phyloP scores from a whole-genome alignment of 1,284 basidiomycete genomes.

The Sporisorium scitamineum region DNA sequence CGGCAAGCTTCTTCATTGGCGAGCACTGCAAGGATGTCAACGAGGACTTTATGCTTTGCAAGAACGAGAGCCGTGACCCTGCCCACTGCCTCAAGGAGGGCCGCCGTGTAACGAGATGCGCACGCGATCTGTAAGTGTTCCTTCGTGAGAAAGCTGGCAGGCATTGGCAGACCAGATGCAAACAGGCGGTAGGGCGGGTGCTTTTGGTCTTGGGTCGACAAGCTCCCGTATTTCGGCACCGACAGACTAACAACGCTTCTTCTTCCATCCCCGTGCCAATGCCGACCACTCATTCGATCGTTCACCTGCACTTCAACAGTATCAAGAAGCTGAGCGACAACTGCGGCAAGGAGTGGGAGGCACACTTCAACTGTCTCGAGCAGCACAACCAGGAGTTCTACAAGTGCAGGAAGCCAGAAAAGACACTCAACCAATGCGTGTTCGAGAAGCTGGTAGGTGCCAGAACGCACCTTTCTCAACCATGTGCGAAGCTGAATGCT shows the following conservation, averaged over 20 bases:
- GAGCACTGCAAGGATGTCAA: conserved; percentile 96
- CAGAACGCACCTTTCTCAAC: not conserved
- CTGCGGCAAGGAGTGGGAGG: conserved; percentile 88
- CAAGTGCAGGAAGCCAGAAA: conserved; percentile 89
- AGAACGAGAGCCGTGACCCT: conserved; percentile 88
- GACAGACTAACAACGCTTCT: not conserved
- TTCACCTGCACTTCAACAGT: conserved; percentile 71
- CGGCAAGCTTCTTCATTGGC: conserved; percentile 96
- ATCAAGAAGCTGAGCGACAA: conserved; percentile 93
- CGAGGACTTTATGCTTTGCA: conserved; percentile 99
- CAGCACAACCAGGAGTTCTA: conserved; percentile 96
- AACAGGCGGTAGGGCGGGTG: not conserved
- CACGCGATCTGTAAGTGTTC: conserved; percentile 84
- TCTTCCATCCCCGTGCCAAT: not conserved
- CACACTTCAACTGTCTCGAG: conserved; percentile 96
- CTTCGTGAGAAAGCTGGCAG: not conserved
- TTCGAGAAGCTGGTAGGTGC: conserved; percentile 83
- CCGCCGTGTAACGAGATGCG: conserved; percentile 93
- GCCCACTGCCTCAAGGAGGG: conserved; percentile 96
- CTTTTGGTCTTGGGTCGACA: not conserved
- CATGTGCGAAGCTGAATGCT: not conserved
- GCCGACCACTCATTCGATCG: not conserved
- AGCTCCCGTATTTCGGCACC: not conserved
- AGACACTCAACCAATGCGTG: conserved; percentile 91
- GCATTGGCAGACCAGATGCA: not conserved